Base-by-base conservation (phyloP, 2,329 filamentous ascomycete species). In the Microdochium bolleyi region DNA sequence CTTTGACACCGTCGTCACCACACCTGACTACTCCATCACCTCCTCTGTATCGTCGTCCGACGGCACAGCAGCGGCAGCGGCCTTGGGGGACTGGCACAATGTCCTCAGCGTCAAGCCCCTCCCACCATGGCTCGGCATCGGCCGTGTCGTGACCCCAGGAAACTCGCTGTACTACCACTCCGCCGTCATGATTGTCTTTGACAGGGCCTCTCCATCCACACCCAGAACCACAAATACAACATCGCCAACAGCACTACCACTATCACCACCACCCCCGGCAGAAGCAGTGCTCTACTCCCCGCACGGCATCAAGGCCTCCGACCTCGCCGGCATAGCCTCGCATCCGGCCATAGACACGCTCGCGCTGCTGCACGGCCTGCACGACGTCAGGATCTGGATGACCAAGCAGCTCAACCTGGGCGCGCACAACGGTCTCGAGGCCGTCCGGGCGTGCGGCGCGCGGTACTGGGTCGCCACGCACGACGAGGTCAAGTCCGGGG, bases 391-490 rank as follows among this genome's bases (percentile, higher is more conserved):
- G n/a, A 65, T 76, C 24, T 67, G 67, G 60, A 64, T 66, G 62
- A 60, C 64, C 24, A 76, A 80, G 60, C 82, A 85, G 63, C 68
- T 85, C 32, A 87, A 87, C 56, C 73, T 86, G 16, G 84, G 84
- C 2, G 83, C 76, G 0, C 70, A 78, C 54, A 87, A 86, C 59
- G 84, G 80, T 0, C 65, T 85, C 16, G 70, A 77, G 53, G 78
- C 79, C 2, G 81, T 81, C 54, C 65, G 72, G 16, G 65, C 75
- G 3, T 65, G 80, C 27, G 68, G 72, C 2, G 78, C 81, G 0
- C 76, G 71, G 57, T 87, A 86, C 59, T 87, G 83, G 84, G 67
- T 87, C 19, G 76, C 75, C 0, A 87, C 84, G 24, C 83, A 87
- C 58, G 83, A 85, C 57, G 83, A 86, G 63, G 69, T 79, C 3